Base-by-base conservation (phyloP, 73 alveolate species). In the Tetrahymena malaccensis region DNA sequence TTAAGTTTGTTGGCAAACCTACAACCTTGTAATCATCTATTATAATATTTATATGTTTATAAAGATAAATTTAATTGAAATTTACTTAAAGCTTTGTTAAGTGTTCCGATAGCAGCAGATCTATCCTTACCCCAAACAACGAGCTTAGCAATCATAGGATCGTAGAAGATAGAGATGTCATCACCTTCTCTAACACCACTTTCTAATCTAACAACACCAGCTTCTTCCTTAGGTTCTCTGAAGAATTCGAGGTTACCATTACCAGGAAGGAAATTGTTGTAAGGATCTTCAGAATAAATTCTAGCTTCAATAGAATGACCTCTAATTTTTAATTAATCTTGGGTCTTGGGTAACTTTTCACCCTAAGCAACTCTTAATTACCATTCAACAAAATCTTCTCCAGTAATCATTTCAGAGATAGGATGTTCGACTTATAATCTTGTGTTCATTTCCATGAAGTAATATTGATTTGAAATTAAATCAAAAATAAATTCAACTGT, bases 281-380 rank as follows among this genome's bases (percentile, higher is more conserved):
- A 96, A 8, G 99, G 99, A 93, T 97, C 98, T 94, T 98, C 99
- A 83, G 99, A 98, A 94, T 98, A 98, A 55, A 98, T 97, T 96
- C 99, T 96, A 13, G 99, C 98, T 94, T 98, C 99, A 4, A 98
- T 84, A 27, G 99, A 98, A 85, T 98, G 99, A 19, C 99, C 99
- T 89, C 94, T 93, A 38, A 95, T 97, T 84, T 97, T 97, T 10
- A 97, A 95, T 35, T 97, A 84, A 27, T 97, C 97, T 96, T 97
- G 95, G 16, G 94, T 94, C 34, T 93, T 35, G 19, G 99, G 99
- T 12, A 98, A 94, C 35, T 94, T 38, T 93, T 95, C 98, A 25
- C 99, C 99, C 35, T 95, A 31, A 13, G 99, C 99, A 19, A 98
- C 98, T 97, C 98, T 96, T n/a, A 98, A 43, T 85, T 98, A 97